phyloP scores from a whole-genome alignment of 2,329 filamentous ascomycete species.

The Apiospora rasikravindrae region DNA sequence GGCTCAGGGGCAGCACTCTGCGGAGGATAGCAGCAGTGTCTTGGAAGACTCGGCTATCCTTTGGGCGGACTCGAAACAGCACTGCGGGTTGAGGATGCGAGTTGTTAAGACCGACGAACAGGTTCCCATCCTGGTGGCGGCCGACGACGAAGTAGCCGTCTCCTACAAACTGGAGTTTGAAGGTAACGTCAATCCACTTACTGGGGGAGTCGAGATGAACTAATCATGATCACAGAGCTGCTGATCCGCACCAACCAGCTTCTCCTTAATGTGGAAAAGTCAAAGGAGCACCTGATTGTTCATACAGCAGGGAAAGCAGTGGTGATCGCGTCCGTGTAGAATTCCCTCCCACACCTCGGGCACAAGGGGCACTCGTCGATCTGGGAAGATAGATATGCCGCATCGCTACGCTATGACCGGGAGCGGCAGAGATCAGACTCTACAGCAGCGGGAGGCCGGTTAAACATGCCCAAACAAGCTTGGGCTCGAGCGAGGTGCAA shows the following conservation, averaged over 20 bases:
- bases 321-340: constrained; percentile 59
- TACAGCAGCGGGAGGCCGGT: not conserved
- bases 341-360: not conserved
- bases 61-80: constrained; percentile 69
- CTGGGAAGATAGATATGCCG: not conserved
- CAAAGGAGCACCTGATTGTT: constrained; percentile 62
- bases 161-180: constrained; percentile 74
- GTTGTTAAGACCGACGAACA: constrained; percentile 55
- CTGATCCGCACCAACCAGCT: constrained; percentile 68
- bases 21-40: constrained; percentile 23
- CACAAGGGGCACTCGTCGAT: not conserved
- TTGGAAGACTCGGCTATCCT: constrained; percentile 52
- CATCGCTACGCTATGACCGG: not conserved
- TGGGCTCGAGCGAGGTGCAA: not conserved
- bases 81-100: constrained; percentile 72
- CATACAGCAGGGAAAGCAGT: constrained; percentile 67
- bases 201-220: not conserved
- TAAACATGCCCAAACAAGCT: not conserved
- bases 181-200: constrained; percentile 54
- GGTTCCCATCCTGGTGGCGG: constrained; percentile 59
- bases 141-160: constrained; percentile 64
- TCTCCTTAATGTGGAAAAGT: constrained; percentile 69
- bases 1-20: constrained; percentile 20
- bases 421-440: not conserved
- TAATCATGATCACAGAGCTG: constrained; percentile 61